Evolutionary conservation across 2,329 filamentous ascomycete genomes (phyloP), one percentile per base, ranked within the genome.

Genomic region (Verticillium dahliae): DNA sequence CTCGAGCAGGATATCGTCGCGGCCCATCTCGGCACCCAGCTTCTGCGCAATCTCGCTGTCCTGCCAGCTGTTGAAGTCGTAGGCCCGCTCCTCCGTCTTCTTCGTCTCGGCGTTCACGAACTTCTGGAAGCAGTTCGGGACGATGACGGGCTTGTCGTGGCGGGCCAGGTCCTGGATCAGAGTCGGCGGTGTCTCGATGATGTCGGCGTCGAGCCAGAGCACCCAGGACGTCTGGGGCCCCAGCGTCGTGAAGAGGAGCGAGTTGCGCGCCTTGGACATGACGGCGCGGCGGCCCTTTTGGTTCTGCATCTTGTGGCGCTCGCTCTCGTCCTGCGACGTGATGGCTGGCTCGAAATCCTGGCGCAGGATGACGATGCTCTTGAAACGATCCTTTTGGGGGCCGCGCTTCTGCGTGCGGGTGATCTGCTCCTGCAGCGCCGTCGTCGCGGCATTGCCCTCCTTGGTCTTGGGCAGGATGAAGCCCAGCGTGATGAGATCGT

Each of bases 31-130:
- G 11, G 83, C 78, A 2, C 85, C 93, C 65, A 99, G 78, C 39
- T 90, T 83, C 71, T 89, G 84, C 1, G 95, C 94, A 1, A 84
- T 88, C 1, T 88, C 83, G 71, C 91, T 96, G 72, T 99, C 95
- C 70, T 94, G 87, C 95, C 95, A 99, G 73, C 90, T 96, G 79
- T 99, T 99, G 82, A 89, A 98, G 77, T 99, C 95, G 74, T 99
- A 99, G 0, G 93, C 87, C 4, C 95, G 86, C 71, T 94, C 86
- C 54, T 88, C 86, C 79, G 85, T 85, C 66, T 86, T 81, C 70
- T 89, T 88, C 59, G 84, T 88, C 14, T 89, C 83, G 1, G 80
- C 69, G 65, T 97, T 89, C 56, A 84, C 84, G 77, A 86, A 98
- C 65, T 90, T 83, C 78, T 99, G 95, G 81, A 90, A 97, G 80